These are phyloP conservation scores for Aspergillus nidulans DNA, from an alignment of 495 filamentous ascomycete genomes.

Conservation along the genomic window DNA sequence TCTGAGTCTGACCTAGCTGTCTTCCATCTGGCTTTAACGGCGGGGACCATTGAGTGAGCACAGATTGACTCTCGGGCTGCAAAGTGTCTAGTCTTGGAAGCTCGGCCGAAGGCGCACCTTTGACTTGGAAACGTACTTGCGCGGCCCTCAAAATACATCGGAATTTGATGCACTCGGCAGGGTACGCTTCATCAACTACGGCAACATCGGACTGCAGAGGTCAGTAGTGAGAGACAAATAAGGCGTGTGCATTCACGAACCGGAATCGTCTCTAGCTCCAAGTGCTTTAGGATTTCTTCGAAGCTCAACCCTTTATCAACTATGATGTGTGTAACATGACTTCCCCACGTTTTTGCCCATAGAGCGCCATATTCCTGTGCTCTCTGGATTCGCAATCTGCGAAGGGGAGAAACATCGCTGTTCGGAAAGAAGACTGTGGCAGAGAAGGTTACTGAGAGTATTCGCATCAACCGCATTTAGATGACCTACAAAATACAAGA, in stretches of 20 bases:
- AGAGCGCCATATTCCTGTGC: constrained; percentile 70
- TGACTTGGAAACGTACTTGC: constrained; percentile 57
- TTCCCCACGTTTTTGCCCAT: constrained; percentile 53
- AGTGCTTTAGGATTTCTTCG: constrained; percentile 56
- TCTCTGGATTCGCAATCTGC: constrained; percentile 67
- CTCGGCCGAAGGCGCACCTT: constrained; percentile 28
- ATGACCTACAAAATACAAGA: constrained; percentile 54
- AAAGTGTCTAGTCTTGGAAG: constrained; percentile 5
- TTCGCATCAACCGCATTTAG: background rate
- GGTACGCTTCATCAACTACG: constrained; percentile 74
- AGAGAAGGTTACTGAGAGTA: background rate
- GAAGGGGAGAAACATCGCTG: constrained; percentile 60
- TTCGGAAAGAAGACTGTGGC: constrained; percentile 71
- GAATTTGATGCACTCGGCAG: constrained; percentile 70
- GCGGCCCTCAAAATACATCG: constrained; percentile 51
- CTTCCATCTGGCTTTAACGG: constrained; percentile 27
- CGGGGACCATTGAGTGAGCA: constrained; percentile 10
- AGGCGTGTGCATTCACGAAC: constrained; percentile 27
- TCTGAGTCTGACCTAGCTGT: constrained; percentile 15
- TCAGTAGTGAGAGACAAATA: constrained; percentile 23
- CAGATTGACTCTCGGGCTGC: background rate
- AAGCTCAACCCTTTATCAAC: constrained; percentile 68
- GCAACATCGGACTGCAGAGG: constrained; percentile 39
- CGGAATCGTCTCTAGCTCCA: constrained; percentile 49
- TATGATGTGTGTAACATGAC: constrained; percentile 66